Evolutionary conservation across 768 basidiomycete species (phyloP), one percentile per base, ranked within the genome.

Genomic region (Tremella yokohamensis): DNA sequence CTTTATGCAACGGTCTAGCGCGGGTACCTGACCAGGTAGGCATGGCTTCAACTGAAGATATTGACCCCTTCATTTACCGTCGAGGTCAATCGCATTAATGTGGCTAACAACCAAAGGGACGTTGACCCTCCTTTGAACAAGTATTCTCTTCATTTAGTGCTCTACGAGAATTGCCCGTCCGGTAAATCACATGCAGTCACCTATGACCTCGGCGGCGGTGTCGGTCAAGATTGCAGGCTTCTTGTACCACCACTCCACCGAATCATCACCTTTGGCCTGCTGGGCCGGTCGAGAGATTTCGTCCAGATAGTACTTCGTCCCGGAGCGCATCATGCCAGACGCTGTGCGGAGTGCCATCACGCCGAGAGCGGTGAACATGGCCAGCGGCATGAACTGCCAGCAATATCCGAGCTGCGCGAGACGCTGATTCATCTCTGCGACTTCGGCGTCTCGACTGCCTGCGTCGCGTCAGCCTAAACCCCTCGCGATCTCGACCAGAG

Each of bases 171-270:
- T n/a, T n/a, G n/a, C n/a, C n/a, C n/a, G n/a, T n/a, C n/a, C n/a
- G n/a, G n/a, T n/a, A n/a, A 40, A 11, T 26, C 34, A 53, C 29
- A 53, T 12, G 38, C 52, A 53, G 24, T 57, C 56, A 20, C 56
- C 56, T 16, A 57, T 57, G 22, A 42, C 40, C 48, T 57, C 56
- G 16, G 56, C 48, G 1, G 56, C 56, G 12, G 49, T 57, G 26
- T 57, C 56, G 34, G 56, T 57, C n/a, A 57, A 29, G 6, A 50
- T 18, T 16, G 56, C 48, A 4, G 40, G 29, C 22, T 57, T 29
- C 53, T 59, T 47, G 44, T 25, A 49, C 58, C 58, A 52, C 19
- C 12, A 45, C 38, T 55, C 44, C 15, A 42, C 24, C 11, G 48
- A 50, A 29, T 38, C 38, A 16, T 25, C 22, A n/a, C 49, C 38